A percentile compares a stretch with the other conserved stretches of the same genome.
phyloP scores from a whole-genome alignment of 2,329 filamentous ascomycete genomes.

The Fusarium succisae region DNA sequence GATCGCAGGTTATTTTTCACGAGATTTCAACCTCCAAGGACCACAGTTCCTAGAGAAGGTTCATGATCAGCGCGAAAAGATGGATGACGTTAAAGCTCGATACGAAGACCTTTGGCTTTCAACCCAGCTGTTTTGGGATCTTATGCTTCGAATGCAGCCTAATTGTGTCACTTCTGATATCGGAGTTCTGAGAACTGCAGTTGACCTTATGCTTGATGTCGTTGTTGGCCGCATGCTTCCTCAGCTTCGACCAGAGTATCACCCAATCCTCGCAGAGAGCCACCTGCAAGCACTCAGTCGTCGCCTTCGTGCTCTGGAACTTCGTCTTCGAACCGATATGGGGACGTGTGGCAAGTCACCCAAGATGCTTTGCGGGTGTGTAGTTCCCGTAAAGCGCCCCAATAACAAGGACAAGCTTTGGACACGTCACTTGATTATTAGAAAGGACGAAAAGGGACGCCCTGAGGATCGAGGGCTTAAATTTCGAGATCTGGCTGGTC shows the following conservation, averaged over 20 bases:
- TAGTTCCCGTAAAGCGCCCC: constrained; percentile 11
- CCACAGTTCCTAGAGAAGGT: background rate
- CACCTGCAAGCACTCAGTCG: constrained; percentile 11
- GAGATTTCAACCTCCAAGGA: background rate
- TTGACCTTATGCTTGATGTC: constrained; percentile 23
- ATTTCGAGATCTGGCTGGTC: constrained; percentile 20
- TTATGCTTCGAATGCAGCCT: constrained; percentile 27
- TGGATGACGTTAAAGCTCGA: background rate
- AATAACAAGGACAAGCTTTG: constrained; percentile 22
- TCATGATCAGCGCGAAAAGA: background rate
- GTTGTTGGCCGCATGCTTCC: background rate
- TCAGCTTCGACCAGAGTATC: background rate
- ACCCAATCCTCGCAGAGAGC: background rate
- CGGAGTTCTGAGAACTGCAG: background rate
- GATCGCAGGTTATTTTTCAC: constrained; percentile 1
- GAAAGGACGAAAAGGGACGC: background rate
- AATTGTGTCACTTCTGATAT: constrained; percentile 8
- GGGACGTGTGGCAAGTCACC: constrained; percentile 5
- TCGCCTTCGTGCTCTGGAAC: constrained; percentile 10
- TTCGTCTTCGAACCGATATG: background rate
- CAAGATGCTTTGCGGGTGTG: constrained; percentile 23
- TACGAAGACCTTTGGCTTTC: constrained; percentile 21
- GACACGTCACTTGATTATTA: background rate
- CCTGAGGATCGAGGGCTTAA: background rate
- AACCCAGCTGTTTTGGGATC: constrained; percentile 27